Evolutionary conservation across 768 basidiomycete genomes (phyloP).

Genomic region (Phlegmacium glaucopus): DNA sequence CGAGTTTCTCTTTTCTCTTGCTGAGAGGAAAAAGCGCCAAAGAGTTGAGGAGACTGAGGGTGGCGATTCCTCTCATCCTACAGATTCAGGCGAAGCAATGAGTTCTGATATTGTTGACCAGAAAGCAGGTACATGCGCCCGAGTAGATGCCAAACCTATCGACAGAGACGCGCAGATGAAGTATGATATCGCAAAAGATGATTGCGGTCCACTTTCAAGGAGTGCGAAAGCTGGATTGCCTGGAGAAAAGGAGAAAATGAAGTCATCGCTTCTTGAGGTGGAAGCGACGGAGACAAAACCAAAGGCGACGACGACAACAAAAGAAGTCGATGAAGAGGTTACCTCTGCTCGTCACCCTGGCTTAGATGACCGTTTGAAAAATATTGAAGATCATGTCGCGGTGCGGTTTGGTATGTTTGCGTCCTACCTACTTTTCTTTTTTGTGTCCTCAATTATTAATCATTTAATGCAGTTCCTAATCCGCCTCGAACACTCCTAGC

Average conservation of each 20-base stretch:
- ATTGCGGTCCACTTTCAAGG: slow-evolving; percentile 68
- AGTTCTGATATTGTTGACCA: no score
- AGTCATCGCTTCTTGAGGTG: no score
- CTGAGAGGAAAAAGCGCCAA: slow-evolving; percentile 44
- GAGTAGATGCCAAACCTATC: slow-evolving; percentile 66
- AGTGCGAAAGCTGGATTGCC: slow-evolving; percentile 29
- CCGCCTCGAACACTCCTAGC: slow-evolving; percentile 61
- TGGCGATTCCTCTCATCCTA: no score
- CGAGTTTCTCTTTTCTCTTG: slow-evolving; percentile 64
- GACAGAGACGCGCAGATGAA: slow-evolving; percentile 80
- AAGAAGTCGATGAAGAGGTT: slow-evolving; percentile 16
- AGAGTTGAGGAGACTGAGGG: slow-evolving; percentile 8
- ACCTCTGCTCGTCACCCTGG: slow-evolving; percentile 52
- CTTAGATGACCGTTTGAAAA: slow-evolving; percentile 58
- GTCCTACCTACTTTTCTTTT: background rate
- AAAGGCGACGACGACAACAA: background rate
- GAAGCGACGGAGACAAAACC: background rate
- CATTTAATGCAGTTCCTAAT: slow-evolving; percentile 53
- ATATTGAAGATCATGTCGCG: slow-evolving; percentile 70
- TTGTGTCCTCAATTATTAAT: background rate
- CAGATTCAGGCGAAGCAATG: slow-evolving; percentile 2
- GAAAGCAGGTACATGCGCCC: slow-evolving; percentile 58
- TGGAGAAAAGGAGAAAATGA: background rate
- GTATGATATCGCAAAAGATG: slow-evolving; percentile 85
- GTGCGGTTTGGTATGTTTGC: slow-evolving; percentile 62